Conservation (phyloP, 768 basidiomycete species). For the Boletus huronensis region DNA sequence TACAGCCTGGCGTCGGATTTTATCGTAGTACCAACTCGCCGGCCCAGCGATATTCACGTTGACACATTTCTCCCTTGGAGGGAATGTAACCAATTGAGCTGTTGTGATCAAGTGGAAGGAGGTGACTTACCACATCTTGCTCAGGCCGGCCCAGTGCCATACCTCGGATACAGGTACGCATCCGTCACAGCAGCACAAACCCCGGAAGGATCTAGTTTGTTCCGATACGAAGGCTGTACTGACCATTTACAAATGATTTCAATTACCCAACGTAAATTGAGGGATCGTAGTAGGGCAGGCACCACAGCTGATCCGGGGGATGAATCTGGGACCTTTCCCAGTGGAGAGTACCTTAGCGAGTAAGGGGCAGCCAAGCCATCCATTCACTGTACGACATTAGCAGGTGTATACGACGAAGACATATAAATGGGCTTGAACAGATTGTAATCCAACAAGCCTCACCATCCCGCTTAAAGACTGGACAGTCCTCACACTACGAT, state of each 20-base stretch:
- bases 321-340: neutral
- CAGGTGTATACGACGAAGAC: neutral
- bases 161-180: slow-evolving; percentile 20
- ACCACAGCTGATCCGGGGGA: neutral
- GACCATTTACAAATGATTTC: neutral
- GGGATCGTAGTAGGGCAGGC: neutral
- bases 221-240: neutral
- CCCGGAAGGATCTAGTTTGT: neutral
- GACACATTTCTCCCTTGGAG: slow-evolving; percentile 18
- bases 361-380: neutral
- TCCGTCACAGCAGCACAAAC: slow-evolving; percentile 17
- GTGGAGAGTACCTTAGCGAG: neutral
- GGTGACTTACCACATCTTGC: neutral
- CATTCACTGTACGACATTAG: neutral
- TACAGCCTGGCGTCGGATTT: slow-evolving; percentile 2
- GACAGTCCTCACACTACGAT: neutral
- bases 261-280: neutral
- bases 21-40: slow-evolving; percentile 18
- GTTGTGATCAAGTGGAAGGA: neutral
- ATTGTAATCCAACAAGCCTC: neutral
- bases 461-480: neutral
- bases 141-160: slow-evolving; percentile 15
- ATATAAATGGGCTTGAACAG: neutral
- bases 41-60: slow-evolving; percentile 16
- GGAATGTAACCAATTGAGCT: neutral